Base-by-base conservation (phyloP, 225 moss, liverwort and hornwort genomes). In the Polytrichum formosum region DNA sequence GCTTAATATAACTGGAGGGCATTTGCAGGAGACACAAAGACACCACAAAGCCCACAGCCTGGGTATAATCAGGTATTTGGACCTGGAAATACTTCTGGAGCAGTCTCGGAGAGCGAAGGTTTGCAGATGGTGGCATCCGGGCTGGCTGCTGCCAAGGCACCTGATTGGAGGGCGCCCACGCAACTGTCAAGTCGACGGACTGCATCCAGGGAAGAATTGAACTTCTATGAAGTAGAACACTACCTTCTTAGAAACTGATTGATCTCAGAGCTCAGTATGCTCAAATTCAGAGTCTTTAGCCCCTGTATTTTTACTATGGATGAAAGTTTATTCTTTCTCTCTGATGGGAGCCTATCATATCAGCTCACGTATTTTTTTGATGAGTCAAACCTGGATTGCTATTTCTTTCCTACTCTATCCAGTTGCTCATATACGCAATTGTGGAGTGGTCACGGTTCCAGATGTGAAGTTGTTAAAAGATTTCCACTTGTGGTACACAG, bases 31-130 rank as follows among this genome's bases (percentile, higher is more conserved):
- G 72, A 26, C 33, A 63, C 65, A 25, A 87, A 87, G 79, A 77
- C 62, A 28, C 84, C 87, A 23, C 87, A 84, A 30, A 87, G 87
- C 64, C 87, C 87, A 30, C 87, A 87, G 81, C 87, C 87, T 53
- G 81, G 74, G 72, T 79, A 84, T 67, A 79, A 81, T 63, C 55
- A 67, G 19, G 74, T 61, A 35, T 87, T 87, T 75, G 54, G 79
- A 70, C 64, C 61, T 56, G 84, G 78, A 67, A 55, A 33, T 72
- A 62, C 72, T 70, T 25, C 74, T 9, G 72, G 76, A 28, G 65
- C 70, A 27, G 23, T 19, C 46, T 22, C 53, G 21, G 81, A 79
- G 61, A 33, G 64, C 22, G 83, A 78, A 73, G 81, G 87, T 23
- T 70, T 87, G 37, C 84, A 87, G 72, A 79, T 87, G 84, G 62